Base-by-base conservation (phyloP, 2,329 filamentous ascomycete species). In the Cyphellophora attinorum region DNA sequence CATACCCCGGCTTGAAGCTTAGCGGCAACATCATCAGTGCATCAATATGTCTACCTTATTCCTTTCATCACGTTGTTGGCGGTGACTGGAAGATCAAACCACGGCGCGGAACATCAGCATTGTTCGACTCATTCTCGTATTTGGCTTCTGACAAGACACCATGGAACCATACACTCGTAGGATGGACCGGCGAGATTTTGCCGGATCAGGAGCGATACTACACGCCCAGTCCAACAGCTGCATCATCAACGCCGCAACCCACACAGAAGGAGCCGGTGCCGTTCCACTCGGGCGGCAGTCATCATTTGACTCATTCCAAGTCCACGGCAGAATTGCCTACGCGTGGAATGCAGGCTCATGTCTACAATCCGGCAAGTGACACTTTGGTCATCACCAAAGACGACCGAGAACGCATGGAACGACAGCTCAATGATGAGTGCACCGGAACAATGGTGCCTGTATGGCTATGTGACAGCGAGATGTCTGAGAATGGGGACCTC, bases 131-230 rank as follows among this genome's bases (percentile, higher is more conserved):
- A 6, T 86, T 96, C 52, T 75, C 80, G 37, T 80, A 93, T 59
- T 76, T 96, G 29, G 84, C 86, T 3, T 93, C 86, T n/a, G 70
- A 81, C 37, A 72, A 81, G 28, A 79, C 81, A 2, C 78, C 81
- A 13, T 96, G 88, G 88, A 85, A 86, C 50, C 89, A 95, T 62
- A 91, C 80, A 1, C 73, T 95, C 5, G 83, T 96, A 34, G 88
- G 85, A 29, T 96, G 89, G 89, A 94, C 89, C 3, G 89, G 89
- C 39, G 89, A 96, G 58, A 81, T 89, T 39, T 74, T 79, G 38
- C 62, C 58, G n/a, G 46, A 54, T 11, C 29, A 19, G 29, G 21
- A 25, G 21, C 14, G 12, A 12, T 19, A 16, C n/a, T 10, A 4
- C 29, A 11, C 29, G 10, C 14, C 29, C 11, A 16, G 19, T 12